Evolutionary conservation across 306 rosid species (phyloP).

Genomic region (Inga laurina): DNA sequence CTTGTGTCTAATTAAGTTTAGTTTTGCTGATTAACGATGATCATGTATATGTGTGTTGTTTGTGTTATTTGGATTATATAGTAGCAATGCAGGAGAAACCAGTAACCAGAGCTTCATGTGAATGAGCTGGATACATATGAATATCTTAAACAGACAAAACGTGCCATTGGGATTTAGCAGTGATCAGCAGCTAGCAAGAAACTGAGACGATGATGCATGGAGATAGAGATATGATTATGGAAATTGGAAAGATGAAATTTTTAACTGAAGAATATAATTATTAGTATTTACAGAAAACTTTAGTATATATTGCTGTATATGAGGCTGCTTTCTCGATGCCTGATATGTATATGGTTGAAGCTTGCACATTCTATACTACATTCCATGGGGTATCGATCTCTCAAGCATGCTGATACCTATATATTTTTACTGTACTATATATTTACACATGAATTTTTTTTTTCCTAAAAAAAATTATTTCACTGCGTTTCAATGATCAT

Average conservation of each 20-base stretch:
- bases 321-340: slow-evolving; percentile 27
- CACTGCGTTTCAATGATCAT: background rate
- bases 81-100: slow-evolving; percentile 67
- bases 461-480: no score
- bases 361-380: background rate
- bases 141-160: background rate
- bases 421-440: background rate
- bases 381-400: slow-evolving; percentile 12
- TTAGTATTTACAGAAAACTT: slow-evolving; percentile 21
- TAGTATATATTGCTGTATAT: slow-evolving; percentile 30
- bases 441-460: background rate
- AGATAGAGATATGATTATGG: background rate
- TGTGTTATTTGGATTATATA: slow-evolving; percentile 10
- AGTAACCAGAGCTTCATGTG: slow-evolving; percentile 58
- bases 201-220: background rate
- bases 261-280: slow-evolving; percentile 2
- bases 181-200: slow-evolving; percentile 1
- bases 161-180: background rate
- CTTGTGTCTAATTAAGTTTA: background rate
- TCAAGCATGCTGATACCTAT: slow-evolving; percentile 26
- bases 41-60: background rate
- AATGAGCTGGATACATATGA: slow-evolving; percentile 13
- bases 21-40: background rate
- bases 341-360: slow-evolving; percentile 21
- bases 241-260: background rate